These are phyloP conservation scores for Chaetomiaceae sp. DNA, from an alignment of 2,329 filamentous ascomycete genomes.

Conservation along the genomic window DNA sequence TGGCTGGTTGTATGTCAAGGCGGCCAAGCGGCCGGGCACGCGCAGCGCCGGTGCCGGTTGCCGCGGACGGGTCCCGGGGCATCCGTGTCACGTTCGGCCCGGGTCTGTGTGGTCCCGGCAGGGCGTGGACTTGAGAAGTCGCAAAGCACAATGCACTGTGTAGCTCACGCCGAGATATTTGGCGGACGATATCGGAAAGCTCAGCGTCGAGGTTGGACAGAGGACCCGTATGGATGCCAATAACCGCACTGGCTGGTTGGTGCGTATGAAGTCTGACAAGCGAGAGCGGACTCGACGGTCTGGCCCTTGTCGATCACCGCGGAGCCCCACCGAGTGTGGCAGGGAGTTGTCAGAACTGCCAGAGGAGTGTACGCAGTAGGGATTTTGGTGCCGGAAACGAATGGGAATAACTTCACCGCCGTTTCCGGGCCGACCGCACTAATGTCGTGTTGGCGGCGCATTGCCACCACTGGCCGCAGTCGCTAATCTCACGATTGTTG, in stretches of 20 bases:
- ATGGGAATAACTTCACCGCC: conserved; percentile 10
- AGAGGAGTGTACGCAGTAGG: not conserved
- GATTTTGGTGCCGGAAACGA: not conserved
- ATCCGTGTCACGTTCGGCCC: conserved; percentile 3
- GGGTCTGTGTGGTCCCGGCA: not conserved
- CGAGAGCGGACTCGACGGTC: not conserved
- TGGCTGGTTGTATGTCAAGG: not conserved
- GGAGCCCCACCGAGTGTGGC: not conserved
- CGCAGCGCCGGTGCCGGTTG: not conserved
- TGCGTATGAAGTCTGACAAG: not conserved
- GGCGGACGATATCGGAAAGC: conserved; percentile 1
- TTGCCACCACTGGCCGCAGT: not conserved
- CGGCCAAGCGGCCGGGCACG: not conserved
- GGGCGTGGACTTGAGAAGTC: too few relatives aligned
- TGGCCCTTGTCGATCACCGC: not conserved
- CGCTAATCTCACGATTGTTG: conserved; percentile 1
- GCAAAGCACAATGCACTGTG: too few relatives aligned
- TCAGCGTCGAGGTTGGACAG: not conserved
- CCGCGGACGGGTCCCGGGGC: not conserved
- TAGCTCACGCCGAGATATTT: too few relatives aligned
- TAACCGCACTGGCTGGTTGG: not conserved
- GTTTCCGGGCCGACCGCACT: conserved; percentile 1
- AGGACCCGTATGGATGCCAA: not conserved
- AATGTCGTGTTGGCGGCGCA: too few relatives aligned
- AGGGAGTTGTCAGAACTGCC: not conserved